Evolutionary conservation across 1,139 yeast species (phyloP).

Genomic region (Sugiyamaella novakii): DNA sequence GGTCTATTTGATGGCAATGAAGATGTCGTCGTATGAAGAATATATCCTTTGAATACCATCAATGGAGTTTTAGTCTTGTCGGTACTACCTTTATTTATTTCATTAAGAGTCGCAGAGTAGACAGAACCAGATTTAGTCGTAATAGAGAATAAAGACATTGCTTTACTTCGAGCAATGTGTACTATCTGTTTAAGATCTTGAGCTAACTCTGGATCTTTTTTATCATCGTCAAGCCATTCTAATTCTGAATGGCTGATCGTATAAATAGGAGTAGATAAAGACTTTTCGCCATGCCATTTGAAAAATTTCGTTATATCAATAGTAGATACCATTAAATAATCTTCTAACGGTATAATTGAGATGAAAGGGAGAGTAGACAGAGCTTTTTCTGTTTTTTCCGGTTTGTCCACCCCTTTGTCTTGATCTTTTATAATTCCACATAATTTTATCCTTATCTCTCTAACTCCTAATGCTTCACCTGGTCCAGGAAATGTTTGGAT

Average conservation of each 20-base stretch:
- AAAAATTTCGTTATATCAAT: slow-evolving; percentile 17
- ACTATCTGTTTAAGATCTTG: slow-evolving; percentile 11
- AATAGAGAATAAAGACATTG: slow-evolving; percentile 34
- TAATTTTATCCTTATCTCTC: slow-evolving; percentile 39
- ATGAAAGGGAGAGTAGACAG: slow-evolving; percentile 20
- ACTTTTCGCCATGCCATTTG: slow-evolving; percentile 10
- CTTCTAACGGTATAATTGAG: slow-evolving; percentile 34
- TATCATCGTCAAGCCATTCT: slow-evolving; percentile 33
- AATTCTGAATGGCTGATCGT: slow-evolving; percentile 27
- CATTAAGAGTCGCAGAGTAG: slow-evolving; percentile 26
- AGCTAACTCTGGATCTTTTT: neutral
- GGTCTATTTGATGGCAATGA: neutral
- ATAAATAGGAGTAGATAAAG: slow-evolving; percentile 4
- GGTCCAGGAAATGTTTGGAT: slow-evolving; percentile 40
- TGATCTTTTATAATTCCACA: slow-evolving; percentile 7
- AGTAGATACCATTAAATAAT: slow-evolving; percentile 38
- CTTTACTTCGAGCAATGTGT: slow-evolving; percentile 28
- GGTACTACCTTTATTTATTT: slow-evolving; percentile 18
- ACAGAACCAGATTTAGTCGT: slow-evolving; percentile 26
- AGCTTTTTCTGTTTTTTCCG: slow-evolving; percentile 1
- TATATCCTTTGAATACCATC: slow-evolving; percentile 26
- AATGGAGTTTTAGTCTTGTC: slow-evolving; percentile 6
- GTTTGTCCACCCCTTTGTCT: slow-evolving; percentile 36
- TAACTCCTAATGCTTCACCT: slow-evolving; percentile 46
- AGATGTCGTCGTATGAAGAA: slow-evolving; percentile 31